Evolutionary conservation across 805 yeast species (phyloP).

Genomic region (Nakazawaea ishiwadae): DNA sequence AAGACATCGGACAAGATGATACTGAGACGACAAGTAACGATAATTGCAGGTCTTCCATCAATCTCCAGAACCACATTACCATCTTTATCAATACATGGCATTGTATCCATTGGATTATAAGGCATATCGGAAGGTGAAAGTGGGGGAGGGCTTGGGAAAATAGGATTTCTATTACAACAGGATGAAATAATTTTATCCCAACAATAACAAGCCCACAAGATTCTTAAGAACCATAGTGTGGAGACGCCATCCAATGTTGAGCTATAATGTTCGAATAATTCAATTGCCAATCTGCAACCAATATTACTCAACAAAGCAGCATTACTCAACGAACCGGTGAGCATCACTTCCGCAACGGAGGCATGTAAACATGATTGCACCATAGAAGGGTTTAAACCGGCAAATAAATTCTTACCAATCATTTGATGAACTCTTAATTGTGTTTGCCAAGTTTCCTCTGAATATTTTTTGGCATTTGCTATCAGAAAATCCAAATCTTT

Average conservation of each 20-base stretch:
- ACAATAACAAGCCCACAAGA: slow-evolving; percentile 14
- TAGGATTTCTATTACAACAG: slow-evolving; percentile 10
- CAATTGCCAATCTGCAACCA: slow-evolving; percentile 7
- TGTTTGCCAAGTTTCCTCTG: background rate
- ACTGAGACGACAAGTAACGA: slow-evolving; percentile 12
- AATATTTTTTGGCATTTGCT: background rate
- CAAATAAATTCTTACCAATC: slow-evolving; percentile 3
- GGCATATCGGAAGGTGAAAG: slow-evolving; percentile 12
- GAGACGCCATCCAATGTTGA: background rate
- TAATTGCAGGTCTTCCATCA: slow-evolving; percentile 13
- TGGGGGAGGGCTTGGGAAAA: slow-evolving; percentile 12
- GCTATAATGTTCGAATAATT: slow-evolving; percentile 9
- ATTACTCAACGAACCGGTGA: slow-evolving; percentile 3
- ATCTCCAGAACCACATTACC: slow-evolving; percentile 7
- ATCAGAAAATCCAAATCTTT: too few species aligned
- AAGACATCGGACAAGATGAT: slow-evolving; percentile 12
- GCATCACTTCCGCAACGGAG: slow-evolving; percentile 6
- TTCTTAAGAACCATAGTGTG: slow-evolving; percentile 7
- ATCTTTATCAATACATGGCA: slow-evolving; percentile 4
- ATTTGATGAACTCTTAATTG: background rate
- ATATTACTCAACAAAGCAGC: slow-evolving; percentile 1
- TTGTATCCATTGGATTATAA: slow-evolving; percentile 12
- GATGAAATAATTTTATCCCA: slow-evolving; percentile 16
- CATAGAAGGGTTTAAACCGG: background rate
- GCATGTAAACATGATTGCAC: slow-evolving; percentile 7